Base-by-base conservation (phyloP, 805 yeast species). In the Metschnikowia vanudenii region DNA sequence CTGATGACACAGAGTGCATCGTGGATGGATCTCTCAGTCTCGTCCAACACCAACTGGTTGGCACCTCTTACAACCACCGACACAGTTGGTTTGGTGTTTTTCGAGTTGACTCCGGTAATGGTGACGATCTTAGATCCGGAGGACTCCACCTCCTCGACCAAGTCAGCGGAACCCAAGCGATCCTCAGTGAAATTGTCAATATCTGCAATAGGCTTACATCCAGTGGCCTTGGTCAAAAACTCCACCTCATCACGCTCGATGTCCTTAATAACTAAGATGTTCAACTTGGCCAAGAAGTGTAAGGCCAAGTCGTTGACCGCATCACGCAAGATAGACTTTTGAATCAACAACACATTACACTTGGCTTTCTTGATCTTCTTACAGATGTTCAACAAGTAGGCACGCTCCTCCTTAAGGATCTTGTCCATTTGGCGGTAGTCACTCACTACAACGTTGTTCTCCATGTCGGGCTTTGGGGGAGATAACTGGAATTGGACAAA, bases 341-440 rank as follows among this genome's bases (percentile, higher is more conserved):
- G 97, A 53, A 90, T 87, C 59, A 90, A 74, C 56, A 90, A 67
- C 47, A 90, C 97, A 58, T 91, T 91, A 75, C 99, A 94, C 70
- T 91, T 94, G 55, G 97, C 85, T 77, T 94, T 94, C 65, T 95
- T 94, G 71, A 94, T 89, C 65, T 88, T 89, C 70, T 94, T 94
- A 75, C 97, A 91, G 64, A 94, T 87, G 67, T 92, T 92, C 64
- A 94, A 79, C 62, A 94, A 73, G 65, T 94, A 94, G 24, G 96
- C 94, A 65, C 99, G 84, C 76, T 94, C 99, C 71, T 94, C 99
- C 64, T 95, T 94, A 64, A 94, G 76, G 58, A 94, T 94, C 73
- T 92, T 94, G 70, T 94, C 99, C 99, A 94, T 94, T 71, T 94
- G 99, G 69, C 99, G 82, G 74, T 94, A 94, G 68, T 94, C 99